Base-by-base conservation (phyloP, 2,329 filamentous ascomycete species). In the Tothia fuscella region DNA sequence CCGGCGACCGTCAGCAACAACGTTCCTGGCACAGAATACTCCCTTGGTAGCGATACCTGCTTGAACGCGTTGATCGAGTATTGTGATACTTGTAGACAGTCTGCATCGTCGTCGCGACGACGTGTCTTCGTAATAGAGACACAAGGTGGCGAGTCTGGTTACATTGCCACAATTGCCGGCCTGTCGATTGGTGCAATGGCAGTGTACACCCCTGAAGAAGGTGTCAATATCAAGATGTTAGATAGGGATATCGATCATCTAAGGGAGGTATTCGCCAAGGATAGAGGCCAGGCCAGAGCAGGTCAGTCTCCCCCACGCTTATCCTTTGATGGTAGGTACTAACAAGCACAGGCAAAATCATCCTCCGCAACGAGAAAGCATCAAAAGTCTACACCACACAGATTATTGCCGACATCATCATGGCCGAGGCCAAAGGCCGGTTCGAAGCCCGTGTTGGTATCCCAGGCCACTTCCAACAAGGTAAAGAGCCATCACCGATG, bases 1-100 rank as follows among this genome's bases (percentile, higher is more conserved):
- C 91, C 91, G 0, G 91, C 91, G n/a, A 98, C 91, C 7, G 89
- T 98, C 52, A 94, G 86, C 50, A 98, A 98, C 71, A 98, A 98
- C 59, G 91, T 98, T 4, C 91, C 91, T 0, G 91, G 91, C 29
- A 94, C 89, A 0, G 91, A 98, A 63, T 96, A 95, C 67, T 95
- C 87, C 1, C 76, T 98, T 34, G 91, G 91, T 32, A 94, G 87
- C 24, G 91, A 98, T 56, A 98, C 91, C 1, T 96, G 91, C 57
- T 68, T 98, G 48, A 98, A 98, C 65, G 87, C 93, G 42, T 72
- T 98, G 29, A 86, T 95, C 48, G 76, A 81, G 51, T 98, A 95
- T 65, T 95, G 89, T 59, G 91, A 98, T 68, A 89, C 88, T 55
- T 95, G 96, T 64, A 87, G 93, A 62, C 91, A 96, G 61, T 95